A percentile compares a stretch with the other conserved stretches of the same genome.
Conservation (phyloP, 1,284 basidiomycete species). For the Schizophyllum commune region DNA sequence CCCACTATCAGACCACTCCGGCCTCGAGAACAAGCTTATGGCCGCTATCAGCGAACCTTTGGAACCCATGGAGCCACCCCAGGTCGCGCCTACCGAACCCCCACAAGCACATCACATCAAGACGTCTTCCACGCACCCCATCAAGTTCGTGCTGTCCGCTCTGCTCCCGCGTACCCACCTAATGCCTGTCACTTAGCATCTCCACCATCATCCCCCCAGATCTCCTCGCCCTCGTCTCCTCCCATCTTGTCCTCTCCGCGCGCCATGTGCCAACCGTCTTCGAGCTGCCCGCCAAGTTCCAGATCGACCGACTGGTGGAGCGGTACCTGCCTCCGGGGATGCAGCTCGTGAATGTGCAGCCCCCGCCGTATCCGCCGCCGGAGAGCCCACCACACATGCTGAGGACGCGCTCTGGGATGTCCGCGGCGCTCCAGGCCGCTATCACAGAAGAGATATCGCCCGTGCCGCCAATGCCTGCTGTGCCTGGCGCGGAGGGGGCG, state of each 20-base stretch:
- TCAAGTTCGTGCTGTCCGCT: constrained; percentile 54
- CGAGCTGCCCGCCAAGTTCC: constrained; percentile 34
- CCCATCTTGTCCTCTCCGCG: constrained; percentile 33
- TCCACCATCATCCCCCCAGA: constrained; percentile 62
- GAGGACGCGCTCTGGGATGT: constrained; percentile 26
- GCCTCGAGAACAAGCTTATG: constrained; percentile 40
- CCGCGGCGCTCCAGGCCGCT: constrained; percentile 37
- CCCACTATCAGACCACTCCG: constrained; percentile 14
- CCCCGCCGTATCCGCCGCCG: constrained; percentile 12
- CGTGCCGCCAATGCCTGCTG: constrained; percentile 18
- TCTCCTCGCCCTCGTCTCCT: constrained; percentile 46
- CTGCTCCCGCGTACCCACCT: constrained; percentile 12
- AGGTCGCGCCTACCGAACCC: constrained; percentile 3
- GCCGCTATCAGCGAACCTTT: constrained; percentile 43
- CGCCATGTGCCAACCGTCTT: constrained; percentile 36
- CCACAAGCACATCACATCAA: constrained; percentile 34
- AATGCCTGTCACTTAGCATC: constrained; percentile 34
- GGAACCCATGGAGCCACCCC: constrained; percentile 9
- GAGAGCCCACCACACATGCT: constrained; percentile 18
- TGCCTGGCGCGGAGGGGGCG: not conserved
- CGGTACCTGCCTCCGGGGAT: not conserved
- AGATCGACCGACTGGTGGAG: constrained; percentile 30
- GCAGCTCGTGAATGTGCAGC: constrained; percentile 5
- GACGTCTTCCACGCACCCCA: constrained; percentile 78
- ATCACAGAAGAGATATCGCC: constrained; percentile 22